These are phyloP conservation scores for Hypoxylon sp. DNA, from an alignment of 2,329 filamentous ascomycete species.

Conservation along the genomic window DNA sequence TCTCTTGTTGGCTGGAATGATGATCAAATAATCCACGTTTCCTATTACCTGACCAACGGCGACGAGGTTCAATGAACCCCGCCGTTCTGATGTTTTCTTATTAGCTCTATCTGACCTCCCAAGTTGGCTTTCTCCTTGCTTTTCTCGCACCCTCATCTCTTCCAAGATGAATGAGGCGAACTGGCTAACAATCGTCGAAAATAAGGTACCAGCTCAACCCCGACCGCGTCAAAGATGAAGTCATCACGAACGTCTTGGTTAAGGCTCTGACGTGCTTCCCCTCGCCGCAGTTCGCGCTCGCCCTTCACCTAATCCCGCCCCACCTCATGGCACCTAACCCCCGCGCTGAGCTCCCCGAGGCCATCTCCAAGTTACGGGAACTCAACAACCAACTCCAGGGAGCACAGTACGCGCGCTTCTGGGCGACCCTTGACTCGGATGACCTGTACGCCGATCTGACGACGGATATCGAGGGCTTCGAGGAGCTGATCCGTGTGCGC, in stretches of 20 bases:
- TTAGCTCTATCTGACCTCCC: constrained; percentile 80
- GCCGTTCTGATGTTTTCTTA: constrained; percentile 76
- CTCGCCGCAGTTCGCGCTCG: constrained; percentile 93
- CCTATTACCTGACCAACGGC: constrained; percentile 91
- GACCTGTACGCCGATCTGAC: constrained; percentile 96
- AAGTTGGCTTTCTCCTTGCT: constrained; percentile 12
- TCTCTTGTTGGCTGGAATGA: constrained; percentile 66
- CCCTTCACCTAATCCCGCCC: constrained; percentile 92
- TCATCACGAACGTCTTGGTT: constrained; percentile 98
- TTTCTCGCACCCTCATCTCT: constrained; percentile 2
- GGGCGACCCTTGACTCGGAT: constrained; percentile 91
- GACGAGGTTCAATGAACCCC: constrained; percentile 69
- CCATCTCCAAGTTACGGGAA: constrained; percentile 86
- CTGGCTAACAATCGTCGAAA: constrained; percentile 20
- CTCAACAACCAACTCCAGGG: constrained; percentile 91
- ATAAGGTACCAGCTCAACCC: constrained; percentile 99
- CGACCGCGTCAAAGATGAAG: constrained; percentile 95
- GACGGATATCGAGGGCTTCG: constrained; percentile 94
- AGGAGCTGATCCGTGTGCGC: constrained; percentile 90
- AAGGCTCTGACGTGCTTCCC: constrained; percentile 98
- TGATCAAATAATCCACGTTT: constrained; percentile 90
- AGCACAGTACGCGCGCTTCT: constrained; percentile 93
- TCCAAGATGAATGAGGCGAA: constrained; percentile 6
- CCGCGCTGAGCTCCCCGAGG: constrained; percentile 84
- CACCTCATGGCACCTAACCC: constrained; percentile 77